Evolutionary conservation across 2,329 filamentous ascomycete genomes (phyloP), one percentile per base, ranked within the genome.

Genomic region (Ophiostoma quercus): DNA sequence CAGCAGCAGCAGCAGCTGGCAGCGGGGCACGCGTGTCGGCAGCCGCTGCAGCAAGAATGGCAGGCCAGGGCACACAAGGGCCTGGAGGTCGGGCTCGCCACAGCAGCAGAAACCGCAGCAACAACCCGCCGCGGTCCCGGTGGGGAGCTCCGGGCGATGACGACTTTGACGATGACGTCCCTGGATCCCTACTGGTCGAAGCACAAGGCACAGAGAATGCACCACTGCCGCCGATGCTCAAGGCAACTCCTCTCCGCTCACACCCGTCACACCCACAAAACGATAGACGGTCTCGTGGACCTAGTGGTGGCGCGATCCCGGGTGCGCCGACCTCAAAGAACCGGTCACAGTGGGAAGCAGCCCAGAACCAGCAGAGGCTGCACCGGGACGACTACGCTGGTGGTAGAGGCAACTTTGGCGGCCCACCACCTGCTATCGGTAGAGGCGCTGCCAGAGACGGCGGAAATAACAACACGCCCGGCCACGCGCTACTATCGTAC

Each of bases 171-270:
- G 87, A 89, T 69, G 87, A 89, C 74, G 87, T 90, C 0, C 88
- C 88, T 0, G 85, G 84, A 22, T 90, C 88, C 2, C 79, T 90
- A 22, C 77, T 90, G 22, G 84, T 90, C 25, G 88, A 90, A 75
- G 80, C 72, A 3, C 73, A 74, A 14, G 73, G 71, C 0, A 22
- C 39, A 4, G 72, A 68, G 0, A 47, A 54, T 14, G 57, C 63
- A 1, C 71, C 66, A 0, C 37, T 74, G 19, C 73, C 73, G 5
- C 72, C 72, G 9, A 57, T 74, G 70, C 51, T 75, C 12, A 73
- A 77, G 66, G 75, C 74, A 67, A 67, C 71, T 25, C 74, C 71
- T 71, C 72, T 74, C 71, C 75, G 65, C 22, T 60, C 71, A 19
- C 68, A 71, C 25, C 22, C 67, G 1, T 6, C 71, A 11, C 68